Evolutionary conservation across 208 protist genomes (phyloP).

Genomic region (Histomonas meleagridis): DNA sequence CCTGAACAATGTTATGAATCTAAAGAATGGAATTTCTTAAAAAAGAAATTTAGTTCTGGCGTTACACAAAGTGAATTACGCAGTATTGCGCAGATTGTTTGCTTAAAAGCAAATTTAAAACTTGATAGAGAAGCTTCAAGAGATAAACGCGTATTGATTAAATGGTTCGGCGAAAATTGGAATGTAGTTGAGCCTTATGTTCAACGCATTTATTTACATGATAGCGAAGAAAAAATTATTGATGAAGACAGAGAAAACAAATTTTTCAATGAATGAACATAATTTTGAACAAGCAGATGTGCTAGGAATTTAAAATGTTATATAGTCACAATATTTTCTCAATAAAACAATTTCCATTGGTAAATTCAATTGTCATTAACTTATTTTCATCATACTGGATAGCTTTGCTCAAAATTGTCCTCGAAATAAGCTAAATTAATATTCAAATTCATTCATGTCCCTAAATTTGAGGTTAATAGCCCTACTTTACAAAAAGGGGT

Average conservation of each 20-base stretch:
- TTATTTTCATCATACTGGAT: no score
- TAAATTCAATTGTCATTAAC: no score
- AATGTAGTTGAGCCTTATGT: background rate
- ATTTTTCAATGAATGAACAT: background rate
- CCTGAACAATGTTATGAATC: background rate
- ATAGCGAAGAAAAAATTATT: conserved; percentile 1
- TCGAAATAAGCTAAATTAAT: no score
- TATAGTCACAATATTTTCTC: no score
- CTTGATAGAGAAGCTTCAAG: conserved; percentile 17
- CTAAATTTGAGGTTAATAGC: no score
- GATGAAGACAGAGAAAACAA: background rate
- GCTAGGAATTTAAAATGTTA: no score
- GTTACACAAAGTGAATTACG: conserved; percentile 2
- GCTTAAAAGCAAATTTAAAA: background rate
- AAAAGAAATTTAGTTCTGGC: background rate
- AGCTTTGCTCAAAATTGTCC: no score
- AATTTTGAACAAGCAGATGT: no score
- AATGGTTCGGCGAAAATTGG: conserved; percentile 21
- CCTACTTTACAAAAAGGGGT: no score
- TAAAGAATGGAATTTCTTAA: background rate
- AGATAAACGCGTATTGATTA: conserved; percentile 29
- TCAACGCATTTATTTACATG: background rate
- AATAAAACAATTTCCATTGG: no score
- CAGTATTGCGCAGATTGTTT: background rate
- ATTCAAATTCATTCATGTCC: no score